A percentile compares a stretch with the other conserved stretches of the same genome.
These are phyloP conservation scores for Solanum chaucha DNA, from an alignment of 257 asterid genomes.

Conservation along the genomic window DNA sequence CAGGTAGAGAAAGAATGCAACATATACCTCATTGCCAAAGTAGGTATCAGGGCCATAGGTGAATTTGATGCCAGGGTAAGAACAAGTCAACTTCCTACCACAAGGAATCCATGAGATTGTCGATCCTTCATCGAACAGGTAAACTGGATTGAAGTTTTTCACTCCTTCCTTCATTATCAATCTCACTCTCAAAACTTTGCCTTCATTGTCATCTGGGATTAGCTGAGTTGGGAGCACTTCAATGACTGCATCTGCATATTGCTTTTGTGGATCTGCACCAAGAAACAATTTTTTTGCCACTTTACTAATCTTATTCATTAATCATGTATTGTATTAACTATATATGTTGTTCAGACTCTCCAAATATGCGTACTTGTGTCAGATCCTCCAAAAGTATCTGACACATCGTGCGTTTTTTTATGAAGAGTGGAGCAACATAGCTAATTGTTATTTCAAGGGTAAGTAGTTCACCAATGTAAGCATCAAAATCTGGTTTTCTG, in stretches of 20 bases:
- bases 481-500: slow-evolving; percentile 89
- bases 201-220: slow-evolving; percentile 90
- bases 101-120: slow-evolving; percentile 96
- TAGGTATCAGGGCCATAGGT: slow-evolving; percentile 79
- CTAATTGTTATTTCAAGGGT: too few relatives aligned
- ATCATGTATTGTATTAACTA: neutral
- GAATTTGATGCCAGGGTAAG: slow-evolving; percentile 97
- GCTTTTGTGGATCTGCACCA: slow-evolving; percentile 86
- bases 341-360: neutral
- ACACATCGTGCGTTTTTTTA: neutral
- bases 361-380: neutral
- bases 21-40: slow-evolving; percentile 72
- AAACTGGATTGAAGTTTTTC: slow-evolving; percentile 66
- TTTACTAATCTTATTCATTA: neutral
- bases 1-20: neutral
- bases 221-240: slow-evolving; percentile 91
- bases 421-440: too few relatives aligned
- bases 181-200: slow-evolving; percentile 84
- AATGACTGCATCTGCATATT: slow-evolving; percentile 81
- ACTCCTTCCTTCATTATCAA: slow-evolving; percentile 91
- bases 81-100: slow-evolving; percentile 93
- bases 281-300: neutral
- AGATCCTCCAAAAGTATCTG: neutral
- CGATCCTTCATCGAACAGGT: slow-evolving; percentile 96
- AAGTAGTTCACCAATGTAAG: slow-evolving; percentile 95